Conservation (phyloP, 2,329 filamentous ascomycete genomes). For the Fusarium setosum region DNA sequence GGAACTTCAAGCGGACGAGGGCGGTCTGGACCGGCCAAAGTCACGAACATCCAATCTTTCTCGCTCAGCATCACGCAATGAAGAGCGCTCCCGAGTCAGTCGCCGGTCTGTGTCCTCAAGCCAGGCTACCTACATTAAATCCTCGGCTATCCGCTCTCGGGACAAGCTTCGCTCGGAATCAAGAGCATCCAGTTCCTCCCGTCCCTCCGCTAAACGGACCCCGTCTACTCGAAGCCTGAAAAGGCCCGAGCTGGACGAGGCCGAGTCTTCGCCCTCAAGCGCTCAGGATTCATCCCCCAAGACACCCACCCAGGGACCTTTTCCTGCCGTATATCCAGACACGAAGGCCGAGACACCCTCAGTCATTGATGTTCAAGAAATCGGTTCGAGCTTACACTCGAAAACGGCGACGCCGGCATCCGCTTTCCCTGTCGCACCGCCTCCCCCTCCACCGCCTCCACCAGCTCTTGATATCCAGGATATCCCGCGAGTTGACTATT, state of each 20-base stretch:
- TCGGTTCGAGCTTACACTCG: slow-evolving; percentile 44
- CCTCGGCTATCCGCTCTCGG: slow-evolving; percentile 48
- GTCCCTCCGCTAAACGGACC: slow-evolving; percentile 50
- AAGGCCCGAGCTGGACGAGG: slow-evolving; percentile 54
- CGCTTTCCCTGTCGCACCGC: slow-evolving; percentile 50
- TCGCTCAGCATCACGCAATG: slow-evolving; percentile 57
- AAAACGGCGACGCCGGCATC: slow-evolving; percentile 55
- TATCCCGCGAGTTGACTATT: slow-evolving; percentile 88
- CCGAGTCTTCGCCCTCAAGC: slow-evolving; percentile 59
- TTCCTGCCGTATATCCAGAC: slow-evolving; percentile 57
- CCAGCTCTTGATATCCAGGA: slow-evolving; percentile 78
- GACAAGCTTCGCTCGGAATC: slow-evolving; percentile 52
- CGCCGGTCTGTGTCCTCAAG: slow-evolving; percentile 67
- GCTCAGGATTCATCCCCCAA: slow-evolving; percentile 68
- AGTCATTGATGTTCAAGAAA: slow-evolving; percentile 52
- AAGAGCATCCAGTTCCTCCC: slow-evolving; percentile 48
- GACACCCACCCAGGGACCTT: slow-evolving; percentile 68
- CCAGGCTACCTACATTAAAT: slow-evolving; percentile 65
- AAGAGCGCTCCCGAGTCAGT: slow-evolving; percentile 64
- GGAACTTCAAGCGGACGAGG: slow-evolving; percentile 37
- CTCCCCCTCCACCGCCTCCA: slow-evolving; percentile 74
- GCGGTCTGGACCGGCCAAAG: slow-evolving; percentile 50
- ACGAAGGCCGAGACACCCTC: slow-evolving; percentile 51
- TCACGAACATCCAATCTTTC: slow-evolving; percentile 58
- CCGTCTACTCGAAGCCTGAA: slow-evolving; percentile 51